Base-by-base conservation (phyloP, 306 rosid genomes). In the Pachyrhizus erosus region DNA sequence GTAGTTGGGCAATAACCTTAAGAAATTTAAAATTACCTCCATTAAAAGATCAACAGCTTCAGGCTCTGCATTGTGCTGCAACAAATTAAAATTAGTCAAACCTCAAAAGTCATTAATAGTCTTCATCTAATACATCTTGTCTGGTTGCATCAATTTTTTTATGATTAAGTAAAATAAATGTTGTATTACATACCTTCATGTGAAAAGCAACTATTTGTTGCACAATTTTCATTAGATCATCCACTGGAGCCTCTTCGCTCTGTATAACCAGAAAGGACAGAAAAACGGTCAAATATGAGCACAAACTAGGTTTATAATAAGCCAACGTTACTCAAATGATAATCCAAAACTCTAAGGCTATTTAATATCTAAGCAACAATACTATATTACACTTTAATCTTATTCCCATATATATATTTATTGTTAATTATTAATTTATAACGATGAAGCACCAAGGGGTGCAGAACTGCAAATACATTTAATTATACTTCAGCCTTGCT, bases 41-140 rank as follows among this genome's bases (percentile, higher is more conserved):
- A 90, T 90, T 82, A 95, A 84, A 75, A 95, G 97, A 88, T 95
- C 99, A 76, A 95, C 98, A 68, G 98, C 99, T 84, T 95, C 98
- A n/a, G 97, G 97, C 74, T 95, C 99, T 5, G 99, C 98, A 84
- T 93, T 95, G 82, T 95, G 99, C 99, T 95, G 94, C 78, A 89
- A 75, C 64, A 55, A 80, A 69, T 78, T 79, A 11, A 79, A 78
- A 79, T 73, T 66, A 5, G 87, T 87, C 51, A 86, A 43, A 11
- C 10, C 42, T 11, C 78, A 46, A 27, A 3, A 58, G 13, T 58
- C 46, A 71, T 17, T 23, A 55, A 57, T 8, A 79, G 61, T 21
- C 72, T 60, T 64, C 49, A 54, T 18, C 40, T 5, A 48, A 64
- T 14, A 18, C 29, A 2, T 18, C 49, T 13, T 33, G 21, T 18